Conservation (phyloP, 177 flowering plant genomes). For the Vitis hybrid region DNA sequence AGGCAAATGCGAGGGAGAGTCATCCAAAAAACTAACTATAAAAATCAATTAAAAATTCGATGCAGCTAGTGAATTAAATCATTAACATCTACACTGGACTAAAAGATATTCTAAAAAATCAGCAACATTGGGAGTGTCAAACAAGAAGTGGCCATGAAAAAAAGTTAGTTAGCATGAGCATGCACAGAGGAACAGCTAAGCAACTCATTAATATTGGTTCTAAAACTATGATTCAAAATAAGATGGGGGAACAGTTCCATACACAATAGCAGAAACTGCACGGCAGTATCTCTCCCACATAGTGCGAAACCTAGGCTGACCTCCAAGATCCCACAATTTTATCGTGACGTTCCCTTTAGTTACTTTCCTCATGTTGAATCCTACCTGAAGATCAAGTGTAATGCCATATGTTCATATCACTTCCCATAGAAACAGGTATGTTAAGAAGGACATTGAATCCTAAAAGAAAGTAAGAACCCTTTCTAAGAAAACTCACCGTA, state of each 20-base stretch:
- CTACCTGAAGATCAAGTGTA: slow-evolving; percentile 52
- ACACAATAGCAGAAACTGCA: slow-evolving; percentile 95
- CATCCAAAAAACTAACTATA: too few relatives aligned
- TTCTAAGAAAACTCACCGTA: slow-evolving; percentile 54
- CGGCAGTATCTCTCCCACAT: slow-evolving; percentile 99
- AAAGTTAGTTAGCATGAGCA: too few relatives aligned
- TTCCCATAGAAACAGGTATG: not conserved
- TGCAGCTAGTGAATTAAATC: too few relatives aligned
- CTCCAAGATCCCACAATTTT: slow-evolving; percentile 99
- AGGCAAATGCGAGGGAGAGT: too few relatives aligned
- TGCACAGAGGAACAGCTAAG: too few relatives aligned
- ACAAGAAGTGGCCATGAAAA: too few relatives aligned
- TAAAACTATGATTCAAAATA: not conserved
- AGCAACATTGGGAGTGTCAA: too few relatives aligned
- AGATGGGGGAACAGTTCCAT: slow-evolving; percentile 25
- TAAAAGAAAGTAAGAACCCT: not conserved
- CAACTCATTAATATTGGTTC: not conserved
- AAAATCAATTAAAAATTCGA: too few relatives aligned
- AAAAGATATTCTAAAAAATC: too few relatives aligned
- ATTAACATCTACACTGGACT: too few relatives aligned
- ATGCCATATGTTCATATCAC: not conserved
- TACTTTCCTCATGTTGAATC: slow-evolving; percentile 96
- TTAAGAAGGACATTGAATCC: not conserved
- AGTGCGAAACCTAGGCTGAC: slow-evolving; percentile 98
- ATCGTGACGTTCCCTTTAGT: slow-evolving; percentile 96